Conservation (phyloP, 108 stramenopile genomes). For the Stephanodiscus triporus region DNA sequence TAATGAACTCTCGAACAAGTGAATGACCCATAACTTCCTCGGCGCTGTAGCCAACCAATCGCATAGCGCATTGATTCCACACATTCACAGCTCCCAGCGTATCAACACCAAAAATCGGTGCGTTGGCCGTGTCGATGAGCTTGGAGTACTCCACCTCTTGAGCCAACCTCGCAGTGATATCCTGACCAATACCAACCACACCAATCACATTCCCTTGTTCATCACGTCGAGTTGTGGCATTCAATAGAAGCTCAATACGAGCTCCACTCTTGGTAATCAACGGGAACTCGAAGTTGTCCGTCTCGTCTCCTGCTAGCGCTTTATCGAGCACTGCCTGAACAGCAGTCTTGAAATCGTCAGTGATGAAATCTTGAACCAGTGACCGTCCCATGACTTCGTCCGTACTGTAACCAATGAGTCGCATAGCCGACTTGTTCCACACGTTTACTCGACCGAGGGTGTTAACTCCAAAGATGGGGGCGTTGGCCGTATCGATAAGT, state of each 20-base stretch:
- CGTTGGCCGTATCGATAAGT: slow-evolving; percentile 64
- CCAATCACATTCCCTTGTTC: slow-evolving; percentile 52
- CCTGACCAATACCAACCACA: slow-evolving; percentile 64
- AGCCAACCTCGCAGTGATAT: slow-evolving; percentile 48
- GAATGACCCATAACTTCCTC: slow-evolving; percentile 69
- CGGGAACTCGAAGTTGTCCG: slow-evolving; percentile 60
- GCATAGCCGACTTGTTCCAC: slow-evolving; percentile 58
- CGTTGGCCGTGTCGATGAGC: slow-evolving; percentile 75
- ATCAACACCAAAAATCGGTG: slow-evolving; percentile 82
- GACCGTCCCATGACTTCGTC: slow-evolving; percentile 72
- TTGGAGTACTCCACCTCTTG: slow-evolving; percentile 43
- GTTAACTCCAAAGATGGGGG: slow-evolving; percentile 55
- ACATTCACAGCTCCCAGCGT: slow-evolving; percentile 59
- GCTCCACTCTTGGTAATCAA: slow-evolving; percentile 46
- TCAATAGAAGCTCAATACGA: slow-evolving; percentile 1
- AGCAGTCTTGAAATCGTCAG: slow-evolving; percentile 37
- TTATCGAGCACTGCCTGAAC: slow-evolving; percentile 63
- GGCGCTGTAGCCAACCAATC: slow-evolving; percentile 69
- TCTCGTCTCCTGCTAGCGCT: slow-evolving; percentile 60
- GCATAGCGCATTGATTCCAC: slow-evolving; percentile 54
- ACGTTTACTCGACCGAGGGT: slow-evolving; percentile 52
- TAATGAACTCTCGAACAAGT: slow-evolving; percentile 44
- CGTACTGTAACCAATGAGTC: slow-evolving; percentile 59
- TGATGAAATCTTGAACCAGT: slow-evolving; percentile 66
- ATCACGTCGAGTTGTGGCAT: slow-evolving; percentile 46